phyloP scores from a whole-genome alignment of 1,284 basidiomycete genomes.

The Volvariella volvacea region DNA sequence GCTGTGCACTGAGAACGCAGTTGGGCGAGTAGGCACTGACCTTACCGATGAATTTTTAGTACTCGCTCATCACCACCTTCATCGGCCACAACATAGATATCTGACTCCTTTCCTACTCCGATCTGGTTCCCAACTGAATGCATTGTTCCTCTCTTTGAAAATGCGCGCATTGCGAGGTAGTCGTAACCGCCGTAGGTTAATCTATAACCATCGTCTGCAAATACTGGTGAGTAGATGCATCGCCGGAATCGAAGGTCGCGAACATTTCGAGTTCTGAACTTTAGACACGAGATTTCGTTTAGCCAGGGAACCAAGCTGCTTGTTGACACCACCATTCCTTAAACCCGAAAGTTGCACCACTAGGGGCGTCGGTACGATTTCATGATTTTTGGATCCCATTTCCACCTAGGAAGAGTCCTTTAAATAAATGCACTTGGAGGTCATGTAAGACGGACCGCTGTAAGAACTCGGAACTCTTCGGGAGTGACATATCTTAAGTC shows the following conservation, averaged over 20 bases:
- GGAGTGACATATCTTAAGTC: conserved; percentile 90
- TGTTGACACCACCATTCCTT: conserved; percentile 89
- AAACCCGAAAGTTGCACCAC: conserved; percentile 91
- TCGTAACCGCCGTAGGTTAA: conserved; percentile 98
- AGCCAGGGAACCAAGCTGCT: conserved; percentile 83
- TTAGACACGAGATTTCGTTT: conserved; percentile 88
- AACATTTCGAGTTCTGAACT: conserved; percentile 90
- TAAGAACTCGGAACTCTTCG: conserved; percentile 93
- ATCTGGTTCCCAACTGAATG: conserved; percentile 94
- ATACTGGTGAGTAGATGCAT: conserved; percentile 11
- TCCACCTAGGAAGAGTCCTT: conserved; percentile 58
- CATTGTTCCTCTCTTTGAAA: conserved; percentile 85
- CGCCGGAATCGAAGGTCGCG: conserved; percentile 7
- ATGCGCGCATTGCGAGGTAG: conserved; percentile 88
- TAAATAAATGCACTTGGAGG: conserved; percentile 1
- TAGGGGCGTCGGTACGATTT: conserved; percentile 85
- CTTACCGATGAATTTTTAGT: conserved; percentile 85
- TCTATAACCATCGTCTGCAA: conserved; percentile 90
- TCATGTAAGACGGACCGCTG: conserved; percentile 59
- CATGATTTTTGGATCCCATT: conserved; percentile 98
- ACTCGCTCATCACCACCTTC: conserved; percentile 81
- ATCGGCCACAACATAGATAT: conserved; percentile 92
- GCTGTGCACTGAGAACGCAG: too few relatives aligned
- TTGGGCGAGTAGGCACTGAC: too few relatives aligned
- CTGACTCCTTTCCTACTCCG: conserved; percentile 96